phyloP scores from a whole-genome alignment of 1,284 basidiomycete genomes.

The Ceratobasidium sp. region DNA sequence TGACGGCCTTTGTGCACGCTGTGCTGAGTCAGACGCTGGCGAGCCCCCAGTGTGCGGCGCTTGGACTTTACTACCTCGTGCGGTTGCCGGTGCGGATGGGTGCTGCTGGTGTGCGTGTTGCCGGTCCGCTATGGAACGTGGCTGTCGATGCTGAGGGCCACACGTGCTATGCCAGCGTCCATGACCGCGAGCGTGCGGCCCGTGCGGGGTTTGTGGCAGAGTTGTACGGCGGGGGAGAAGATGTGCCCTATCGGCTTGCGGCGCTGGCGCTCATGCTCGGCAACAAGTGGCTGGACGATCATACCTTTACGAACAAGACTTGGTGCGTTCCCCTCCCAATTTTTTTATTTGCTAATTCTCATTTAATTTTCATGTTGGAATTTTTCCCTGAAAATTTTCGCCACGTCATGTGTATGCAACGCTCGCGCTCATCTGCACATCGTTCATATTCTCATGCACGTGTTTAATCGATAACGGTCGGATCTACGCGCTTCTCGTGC shows the following conservation, averaged over 20 bases:
- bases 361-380: slow-evolving; percentile 33
- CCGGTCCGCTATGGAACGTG: slow-evolving; percentile 13
- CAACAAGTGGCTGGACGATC: slow-evolving; percentile 92
- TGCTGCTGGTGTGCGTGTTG: not conserved
- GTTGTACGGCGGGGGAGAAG: slow-evolving; percentile 20
- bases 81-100: slow-evolving; percentile 30
- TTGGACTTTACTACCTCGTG: slow-evolving; percentile 38
- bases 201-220: slow-evolving; percentile 30
- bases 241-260: slow-evolving; percentile 51
- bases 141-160: slow-evolving; percentile 24
- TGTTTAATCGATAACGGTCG: too few relatives aligned
- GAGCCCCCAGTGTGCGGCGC: slow-evolving; percentile 38
- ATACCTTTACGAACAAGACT: slow-evolving; percentile 91
- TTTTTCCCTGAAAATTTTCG: not conserved
- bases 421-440: too few relatives aligned
- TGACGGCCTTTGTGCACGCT: slow-evolving; percentile 36
- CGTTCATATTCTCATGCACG: too few relatives aligned
- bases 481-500: too few relatives aligned
- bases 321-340: slow-evolving; percentile 61
- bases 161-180: slow-evolving; percentile 23
- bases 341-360: not conserved
- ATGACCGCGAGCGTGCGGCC: slow-evolving; percentile 26
- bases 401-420: slow-evolving; percentile 26
- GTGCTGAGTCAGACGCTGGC: slow-evolving; percentile 36
- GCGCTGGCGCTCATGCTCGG: slow-evolving; percentile 87